A percentile compares a stretch with the other conserved stretches of the same genome.
Evolutionary conservation across 352 stramenopile genomes (phyloP).

Genomic region (Phytophthora pistaciae): DNA sequence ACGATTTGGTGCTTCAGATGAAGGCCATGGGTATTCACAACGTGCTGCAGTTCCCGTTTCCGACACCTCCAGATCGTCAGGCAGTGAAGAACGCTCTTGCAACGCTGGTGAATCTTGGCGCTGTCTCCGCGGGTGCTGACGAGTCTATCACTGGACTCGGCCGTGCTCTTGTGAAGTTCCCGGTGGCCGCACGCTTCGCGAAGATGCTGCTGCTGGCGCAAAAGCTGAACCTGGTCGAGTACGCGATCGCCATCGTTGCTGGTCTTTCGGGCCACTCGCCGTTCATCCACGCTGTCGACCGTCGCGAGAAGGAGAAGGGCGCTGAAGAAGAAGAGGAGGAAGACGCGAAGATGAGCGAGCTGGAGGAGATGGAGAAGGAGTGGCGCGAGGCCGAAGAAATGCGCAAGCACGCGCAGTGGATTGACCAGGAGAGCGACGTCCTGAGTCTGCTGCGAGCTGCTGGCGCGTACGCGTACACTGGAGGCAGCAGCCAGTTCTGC

Average conservation of each 20-base stretch:
- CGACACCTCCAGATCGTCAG: constrained; percentile 91
- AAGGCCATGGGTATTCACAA: constrained; percentile 98
- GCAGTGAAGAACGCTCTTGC: constrained; percentile 89
- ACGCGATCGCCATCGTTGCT: constrained; percentile 85
- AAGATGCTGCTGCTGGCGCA: constrained; percentile 92
- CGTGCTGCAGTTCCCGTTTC: constrained; percentile 97
- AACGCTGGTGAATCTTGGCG: constrained; percentile 86
- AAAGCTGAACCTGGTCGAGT: constrained; percentile 75
- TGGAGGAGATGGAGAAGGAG: constrained; percentile 82
- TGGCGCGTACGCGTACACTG: constrained; percentile 80
- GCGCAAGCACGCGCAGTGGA: constrained; percentile 79
- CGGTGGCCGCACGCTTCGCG: constrained; percentile 85
- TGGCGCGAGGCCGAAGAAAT: constrained; percentile 78
- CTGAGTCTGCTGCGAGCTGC: constrained; percentile 80
- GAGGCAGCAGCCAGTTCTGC: constrained; percentile 72
- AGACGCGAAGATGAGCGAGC: constrained; percentile 40
- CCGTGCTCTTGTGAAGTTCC: constrained; percentile 85
- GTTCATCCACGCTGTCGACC: constrained; percentile 74
- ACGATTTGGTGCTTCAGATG: constrained; percentile 98
- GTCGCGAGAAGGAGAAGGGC: constrained; percentile 50
- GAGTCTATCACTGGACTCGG: constrained; percentile 88
- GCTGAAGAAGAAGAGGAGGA: constrained; percentile 33
- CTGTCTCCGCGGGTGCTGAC: constrained; percentile 57
- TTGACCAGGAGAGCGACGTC: constrained; percentile 85
- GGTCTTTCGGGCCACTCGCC: constrained; percentile 78